phyloP scores from a whole-genome alignment of 2,329 filamentous ascomycete species.

The Zalaria obscura region DNA sequence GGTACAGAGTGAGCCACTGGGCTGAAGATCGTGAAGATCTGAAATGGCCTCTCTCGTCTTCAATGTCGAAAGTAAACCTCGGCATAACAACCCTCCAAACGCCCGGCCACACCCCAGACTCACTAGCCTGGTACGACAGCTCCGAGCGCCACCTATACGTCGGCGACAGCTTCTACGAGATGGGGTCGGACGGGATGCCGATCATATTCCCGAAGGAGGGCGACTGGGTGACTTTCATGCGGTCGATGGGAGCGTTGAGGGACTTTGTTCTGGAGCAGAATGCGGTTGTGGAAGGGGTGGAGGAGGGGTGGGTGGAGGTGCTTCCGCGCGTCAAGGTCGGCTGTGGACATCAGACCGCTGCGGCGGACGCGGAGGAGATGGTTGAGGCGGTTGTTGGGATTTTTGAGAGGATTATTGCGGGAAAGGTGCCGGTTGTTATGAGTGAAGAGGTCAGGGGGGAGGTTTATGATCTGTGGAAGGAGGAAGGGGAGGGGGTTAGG shows the following conservation, averaged over 20 bases:
- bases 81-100: slow-evolving; percentile 30
- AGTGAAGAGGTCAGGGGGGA: slow-evolving; percentile 17
- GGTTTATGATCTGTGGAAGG: slow-evolving; percentile 21
- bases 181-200: slow-evolving; percentile 18
- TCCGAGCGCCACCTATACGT: slow-evolving; percentile 30
- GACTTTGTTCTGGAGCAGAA: slow-evolving; percentile 22
- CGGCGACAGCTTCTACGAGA: slow-evolving; percentile 32
- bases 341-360: slow-evolving; percentile 24
- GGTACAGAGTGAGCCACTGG: slow-evolving; percentile 28
- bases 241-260: slow-evolving; percentile 20
- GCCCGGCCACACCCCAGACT: slow-evolving; percentile 33
- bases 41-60: slow-evolving; percentile 6
- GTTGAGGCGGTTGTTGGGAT: slow-evolving; percentile 19
- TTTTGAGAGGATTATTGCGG: slow-evolving; percentile 18
- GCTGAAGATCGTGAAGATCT: slow-evolving; percentile 23
- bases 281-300: slow-evolving; percentile 8
- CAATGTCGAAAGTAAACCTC: slow-evolving; percentile 9
- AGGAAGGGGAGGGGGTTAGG: slow-evolving; percentile 14
- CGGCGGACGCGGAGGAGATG: slow-evolving; percentile 22
- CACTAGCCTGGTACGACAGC: slow-evolving; percentile 30
- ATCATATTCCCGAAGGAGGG: slow-evolving; percentile 26
- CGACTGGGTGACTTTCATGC: slow-evolving; percentile 23
- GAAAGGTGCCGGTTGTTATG: slow-evolving; percentile 18
- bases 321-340: slow-evolving; percentile 13
- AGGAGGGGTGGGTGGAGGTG: slow-evolving; percentile 11